Percentiles rank a stretch among this genome's conserved stretches.
These are phyloP conservation scores for Meredithiella fracta DNA, from an alignment of 2,329 filamentous ascomycete species.

Conservation along the genomic window DNA sequence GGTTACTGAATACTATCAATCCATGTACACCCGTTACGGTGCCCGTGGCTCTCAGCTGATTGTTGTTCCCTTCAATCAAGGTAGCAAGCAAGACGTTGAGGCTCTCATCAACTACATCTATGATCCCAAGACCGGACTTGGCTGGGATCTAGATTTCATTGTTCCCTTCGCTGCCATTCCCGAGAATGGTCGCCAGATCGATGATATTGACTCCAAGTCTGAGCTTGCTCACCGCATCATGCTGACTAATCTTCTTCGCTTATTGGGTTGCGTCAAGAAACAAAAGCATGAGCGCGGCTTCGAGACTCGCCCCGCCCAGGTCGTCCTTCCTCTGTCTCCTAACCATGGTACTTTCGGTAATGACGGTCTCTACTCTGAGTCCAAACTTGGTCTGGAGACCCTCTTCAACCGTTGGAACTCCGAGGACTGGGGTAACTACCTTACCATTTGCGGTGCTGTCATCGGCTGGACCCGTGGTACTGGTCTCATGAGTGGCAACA, in stretches of 20 bases:
- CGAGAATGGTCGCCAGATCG: slow-evolving; percentile 94
- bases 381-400: slow-evolving; percentile 90
- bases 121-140: slow-evolving; percentile 85
- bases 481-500: slow-evolving; percentile 94
- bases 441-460: slow-evolving; percentile 94
- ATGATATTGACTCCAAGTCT: slow-evolving; percentile 90
- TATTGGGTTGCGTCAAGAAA: slow-evolving; percentile 76
- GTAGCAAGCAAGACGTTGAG: slow-evolving; percentile 94
- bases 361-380: slow-evolving; percentile 95
- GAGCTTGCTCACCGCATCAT: slow-evolving; percentile 98
- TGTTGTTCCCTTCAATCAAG: slow-evolving; percentile 97
- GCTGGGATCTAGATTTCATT: slow-evolving; percentile 94
- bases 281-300: slow-evolving; percentile 80
- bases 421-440: slow-evolving; percentile 92
- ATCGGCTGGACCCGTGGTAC: slow-evolving; percentile 99
- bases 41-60: slow-evolving; percentile 90
- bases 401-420: slow-evolving; percentile 98
- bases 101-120: slow-evolving; percentile 93
- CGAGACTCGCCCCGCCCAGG: slow-evolving; percentile 89
- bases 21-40: slow-evolving; percentile 91
- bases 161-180: slow-evolving; percentile 95
- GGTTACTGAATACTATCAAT: slow-evolving; percentile 97
- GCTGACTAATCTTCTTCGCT: slow-evolving; percentile 88
- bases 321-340: slow-evolving; percentile 86
- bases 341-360: slow-evolving; percentile 98